Conservation (phyloP, 306 rosid species). For the Quercus agrifolia region DNA sequence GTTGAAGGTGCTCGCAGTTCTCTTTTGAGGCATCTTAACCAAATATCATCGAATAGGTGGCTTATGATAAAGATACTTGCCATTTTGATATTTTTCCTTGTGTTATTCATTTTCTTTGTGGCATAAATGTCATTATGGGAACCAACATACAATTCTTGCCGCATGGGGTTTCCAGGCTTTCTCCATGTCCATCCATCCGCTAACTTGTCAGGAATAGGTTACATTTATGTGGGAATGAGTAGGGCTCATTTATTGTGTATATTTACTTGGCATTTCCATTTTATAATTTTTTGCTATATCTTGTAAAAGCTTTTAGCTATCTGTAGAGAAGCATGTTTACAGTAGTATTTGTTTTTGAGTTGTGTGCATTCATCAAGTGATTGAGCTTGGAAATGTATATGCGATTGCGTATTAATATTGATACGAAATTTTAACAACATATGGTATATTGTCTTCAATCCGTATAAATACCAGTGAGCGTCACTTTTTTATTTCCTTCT, state of each 20-base stretch:
- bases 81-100: conserved; percentile 62
- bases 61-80: conserved; percentile 82
- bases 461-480: neutral
- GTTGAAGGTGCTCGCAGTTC: conserved; percentile 91
- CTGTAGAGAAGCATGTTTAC: neutral
- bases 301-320: neutral
- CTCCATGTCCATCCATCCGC: neutral
- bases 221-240: neutral
- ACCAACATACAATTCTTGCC: conserved; percentile 22
- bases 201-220: neutral
- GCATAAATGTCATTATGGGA: conserved; percentile 42
- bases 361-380: neutral
- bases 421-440: neutral
- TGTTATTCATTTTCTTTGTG: conserved; percentile 74
- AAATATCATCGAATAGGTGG: conserved; percentile 87
- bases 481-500: neutral
- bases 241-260: conserved; percentile 1
- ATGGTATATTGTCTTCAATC: neutral
- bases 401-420: neutral
- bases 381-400: neutral
- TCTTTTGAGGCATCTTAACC: conserved; percentile 77
- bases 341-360: neutral
- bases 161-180: conserved; percentile 14
- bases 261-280: conserved; percentile 2
- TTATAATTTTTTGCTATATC: neutral